Evolutionary conservation across 108 stramenopile species (phyloP).

Genomic region (Pseudonitzschia pungens): DNA sequence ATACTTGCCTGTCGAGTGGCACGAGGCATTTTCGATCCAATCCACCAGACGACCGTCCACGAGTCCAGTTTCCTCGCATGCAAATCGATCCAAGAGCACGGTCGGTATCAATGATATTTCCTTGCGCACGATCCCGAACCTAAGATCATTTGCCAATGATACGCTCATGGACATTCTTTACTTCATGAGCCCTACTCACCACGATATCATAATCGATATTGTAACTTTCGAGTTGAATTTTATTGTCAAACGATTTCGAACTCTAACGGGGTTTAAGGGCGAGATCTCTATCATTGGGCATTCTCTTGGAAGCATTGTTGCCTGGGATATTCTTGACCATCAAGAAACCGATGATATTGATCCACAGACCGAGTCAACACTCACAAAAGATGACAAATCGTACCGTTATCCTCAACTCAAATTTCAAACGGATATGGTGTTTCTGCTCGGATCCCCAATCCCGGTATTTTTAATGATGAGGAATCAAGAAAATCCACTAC

Average conservation of each 20-base stretch:
- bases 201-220: conserved; percentile 69
- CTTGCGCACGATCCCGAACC: conserved; percentile 64
- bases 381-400: conserved; percentile 7
- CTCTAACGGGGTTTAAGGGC: conserved; percentile 48
- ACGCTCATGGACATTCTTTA: conserved; percentile 77
- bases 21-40: conserved; percentile 62
- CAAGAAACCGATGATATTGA: conserved; percentile 15
- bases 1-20: conserved; percentile 84
- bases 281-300: conserved; percentile 59
- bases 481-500: conserved; percentile 51
- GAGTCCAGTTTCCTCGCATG: not conserved
- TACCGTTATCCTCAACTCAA: conserved; percentile 51
- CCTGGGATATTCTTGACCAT: conserved; percentile 68
- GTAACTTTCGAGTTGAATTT: conserved; percentile 60
- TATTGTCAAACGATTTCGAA: conserved; percentile 53
- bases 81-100: not conserved
- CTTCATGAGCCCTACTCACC: conserved; percentile 68
- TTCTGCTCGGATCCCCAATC: conserved; percentile 65
- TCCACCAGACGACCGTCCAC: conserved; percentile 33
- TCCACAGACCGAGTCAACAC: too few species aligned
- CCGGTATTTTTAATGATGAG: conserved; percentile 75
- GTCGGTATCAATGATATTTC: conserved; percentile 65
- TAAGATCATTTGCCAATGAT: conserved; percentile 77
- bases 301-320: conserved; percentile 58
- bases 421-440: conserved; percentile 56